phyloP scores from a whole-genome alignment of 1,139 yeast genomes.

The Scheffersomyces stambukii region DNA sequence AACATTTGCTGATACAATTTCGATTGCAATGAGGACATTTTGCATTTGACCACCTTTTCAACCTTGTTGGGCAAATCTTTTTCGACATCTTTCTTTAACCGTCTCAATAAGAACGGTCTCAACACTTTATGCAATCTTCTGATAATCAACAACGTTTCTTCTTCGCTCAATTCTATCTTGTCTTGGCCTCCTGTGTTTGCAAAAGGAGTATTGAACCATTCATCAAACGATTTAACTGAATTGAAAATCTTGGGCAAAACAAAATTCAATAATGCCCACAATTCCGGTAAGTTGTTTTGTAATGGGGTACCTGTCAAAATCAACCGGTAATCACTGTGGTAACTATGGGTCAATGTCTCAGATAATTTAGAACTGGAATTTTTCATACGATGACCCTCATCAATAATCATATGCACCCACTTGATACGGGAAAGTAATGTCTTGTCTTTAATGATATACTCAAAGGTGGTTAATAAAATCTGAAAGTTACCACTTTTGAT shows the following conservation, averaged over 20 bases:
- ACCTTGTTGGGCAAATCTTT: constrained; percentile 94
- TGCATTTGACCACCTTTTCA: constrained; percentile 92
- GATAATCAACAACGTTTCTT: constrained; percentile 89
- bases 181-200: constrained; percentile 82
- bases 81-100: constrained; percentile 96
- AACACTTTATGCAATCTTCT: constrained; percentile 94
- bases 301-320: constrained; percentile 86
- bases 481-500: constrained; percentile 67
- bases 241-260: constrained; percentile 78
- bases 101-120: constrained; percentile 88
- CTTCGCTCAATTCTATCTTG: constrained; percentile 77
- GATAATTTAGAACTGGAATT: constrained; percentile 74
- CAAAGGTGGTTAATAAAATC: constrained; percentile 74
- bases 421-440: constrained; percentile 61
- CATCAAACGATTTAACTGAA: constrained; percentile 82
- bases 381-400: constrained; percentile 88
- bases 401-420: constrained; percentile 86
- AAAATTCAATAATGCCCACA: constrained; percentile 78
- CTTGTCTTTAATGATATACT: constrained; percentile 72
- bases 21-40: constrained; percentile 83
- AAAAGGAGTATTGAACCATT: constrained; percentile 84
- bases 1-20: constrained; percentile 78
- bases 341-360: constrained; percentile 64
- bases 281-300: constrained; percentile 79
- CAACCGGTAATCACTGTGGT: constrained; percentile 71